Evolutionary conservation across 2,329 filamentous ascomycete genomes (phyloP).

Genomic region (Epichloe aotearoae): DNA sequence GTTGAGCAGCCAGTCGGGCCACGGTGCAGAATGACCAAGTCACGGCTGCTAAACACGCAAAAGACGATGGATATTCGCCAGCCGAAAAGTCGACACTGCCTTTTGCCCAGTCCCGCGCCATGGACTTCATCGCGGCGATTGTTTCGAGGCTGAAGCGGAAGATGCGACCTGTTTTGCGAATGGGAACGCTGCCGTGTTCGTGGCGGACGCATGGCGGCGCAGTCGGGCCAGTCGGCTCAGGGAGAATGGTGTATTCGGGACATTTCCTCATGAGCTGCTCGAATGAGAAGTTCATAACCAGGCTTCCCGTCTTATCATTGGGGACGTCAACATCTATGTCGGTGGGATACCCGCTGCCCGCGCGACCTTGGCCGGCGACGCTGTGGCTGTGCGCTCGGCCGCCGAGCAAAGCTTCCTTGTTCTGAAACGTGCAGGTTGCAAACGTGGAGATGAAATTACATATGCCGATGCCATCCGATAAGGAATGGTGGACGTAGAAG

Average conservation of each 20-base stretch:
- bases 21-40: conserved; percentile 26
- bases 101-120: conserved; percentile 8
- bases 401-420: not conserved
- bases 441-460: conserved; percentile 26
- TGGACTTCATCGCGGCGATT: conserved; percentile 18
- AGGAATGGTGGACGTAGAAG: conserved; percentile 27
- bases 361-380: not conserved
- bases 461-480: conserved; percentile 28
- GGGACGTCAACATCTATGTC: conserved; percentile 7
- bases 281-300: conserved; percentile 11
- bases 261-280: conserved; percentile 17
- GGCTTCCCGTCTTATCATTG: conserved; percentile 11
- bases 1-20: conserved; percentile 13
- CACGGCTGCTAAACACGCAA: conserved; percentile 26
- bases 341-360: not conserved
- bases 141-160: conserved; percentile 25
- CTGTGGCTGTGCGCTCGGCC: not conserved
- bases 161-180: conserved; percentile 22
- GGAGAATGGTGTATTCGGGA: conserved; percentile 24
- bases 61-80: conserved; percentile 17
- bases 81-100: not conserved
- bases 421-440: conserved; percentile 15
- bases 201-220: conserved; percentile 4
- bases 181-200: conserved; percentile 8
- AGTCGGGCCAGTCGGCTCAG: conserved; percentile 22